Evolutionary conservation across 2,329 filamentous ascomycete genomes (phyloP).

Genomic region (Domatiomyces catenatus): DNA sequence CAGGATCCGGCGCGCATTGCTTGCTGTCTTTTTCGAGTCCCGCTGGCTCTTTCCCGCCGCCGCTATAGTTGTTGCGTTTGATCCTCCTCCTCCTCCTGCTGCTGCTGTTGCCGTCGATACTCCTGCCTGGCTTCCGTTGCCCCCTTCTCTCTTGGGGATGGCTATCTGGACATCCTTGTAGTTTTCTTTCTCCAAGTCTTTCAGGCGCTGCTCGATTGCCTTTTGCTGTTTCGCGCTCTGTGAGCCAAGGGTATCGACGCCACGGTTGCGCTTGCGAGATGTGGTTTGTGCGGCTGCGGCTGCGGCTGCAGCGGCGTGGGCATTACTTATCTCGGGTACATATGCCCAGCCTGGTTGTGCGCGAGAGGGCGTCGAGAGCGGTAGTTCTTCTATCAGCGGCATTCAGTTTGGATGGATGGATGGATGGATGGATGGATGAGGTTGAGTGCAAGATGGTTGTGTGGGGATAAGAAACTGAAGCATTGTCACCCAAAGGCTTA

Average conservation of each 20-base stretch:
- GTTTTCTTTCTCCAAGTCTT: conserved; percentile 68
- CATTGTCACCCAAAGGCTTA: too few species aligned
- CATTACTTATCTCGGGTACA: conserved; percentile 59
- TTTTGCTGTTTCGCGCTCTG: conserved; percentile 70
- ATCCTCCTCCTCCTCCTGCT: neutral
- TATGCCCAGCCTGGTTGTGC: conserved; percentile 63
- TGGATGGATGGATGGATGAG: too few species aligned
- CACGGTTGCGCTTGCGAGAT: conserved; percentile 32
- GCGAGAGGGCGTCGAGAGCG: conserved; percentile 47
- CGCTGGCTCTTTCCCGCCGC: conserved; percentile 20
- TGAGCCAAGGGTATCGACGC: conserved; percentile 28
- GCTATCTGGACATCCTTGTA: conserved; percentile 44
- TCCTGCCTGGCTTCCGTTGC: conserved; percentile 4
- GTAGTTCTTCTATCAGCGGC: conserved; percentile 69
- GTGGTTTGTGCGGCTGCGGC: conserved; percentile 27
- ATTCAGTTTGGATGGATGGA: conserved; percentile 22
- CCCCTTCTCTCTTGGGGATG: conserved; percentile 43
- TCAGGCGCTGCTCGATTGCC: conserved; percentile 65
- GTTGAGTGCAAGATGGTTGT: too few species aligned
- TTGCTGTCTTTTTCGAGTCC: conserved; percentile 29
- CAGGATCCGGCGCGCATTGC: conserved; percentile 33
- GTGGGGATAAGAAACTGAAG: too few species aligned
- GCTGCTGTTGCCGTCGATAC: neutral
- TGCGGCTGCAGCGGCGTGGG: conserved; percentile 40
- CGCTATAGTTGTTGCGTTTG: neutral